Conservation (phyloP, 495 filamentous ascomycete species). For the Oleoguttula mirabilis region DNA sequence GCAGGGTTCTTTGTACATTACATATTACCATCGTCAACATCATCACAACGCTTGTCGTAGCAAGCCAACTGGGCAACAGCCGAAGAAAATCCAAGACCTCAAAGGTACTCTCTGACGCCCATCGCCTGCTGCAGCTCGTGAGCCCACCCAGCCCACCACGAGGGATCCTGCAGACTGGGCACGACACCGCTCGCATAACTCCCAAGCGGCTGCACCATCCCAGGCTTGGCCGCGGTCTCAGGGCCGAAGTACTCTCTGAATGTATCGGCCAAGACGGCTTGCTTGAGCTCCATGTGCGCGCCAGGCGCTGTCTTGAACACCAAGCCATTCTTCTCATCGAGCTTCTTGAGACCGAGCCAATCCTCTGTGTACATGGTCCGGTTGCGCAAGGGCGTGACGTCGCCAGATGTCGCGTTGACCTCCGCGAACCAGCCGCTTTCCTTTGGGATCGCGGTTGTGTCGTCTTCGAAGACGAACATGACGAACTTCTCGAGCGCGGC, state of each 20-base stretch:
- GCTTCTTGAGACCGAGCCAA: conserved; percentile 74
- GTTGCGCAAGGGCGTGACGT: conserved; percentile 56
- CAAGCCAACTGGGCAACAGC: no score
- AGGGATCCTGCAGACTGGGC: no score
- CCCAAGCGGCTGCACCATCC: no score
- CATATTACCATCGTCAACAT: no score
- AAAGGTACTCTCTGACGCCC: no score
- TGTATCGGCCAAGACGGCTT: conserved; percentile 49
- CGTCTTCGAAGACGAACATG: conserved; percentile 83
- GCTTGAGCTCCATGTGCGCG: conserved; percentile 70
- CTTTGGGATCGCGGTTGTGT: conserved; percentile 78
- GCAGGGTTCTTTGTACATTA: no score
- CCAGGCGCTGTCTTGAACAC: conserved; percentile 61
- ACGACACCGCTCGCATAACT: no score
- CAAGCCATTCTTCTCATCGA: conserved; percentile 71
- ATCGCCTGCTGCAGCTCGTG: no score
- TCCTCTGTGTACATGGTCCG: conserved; percentile 74
- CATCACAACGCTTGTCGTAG: no score
- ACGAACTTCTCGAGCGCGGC: conserved; percentile 61
- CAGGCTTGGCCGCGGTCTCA: no score
- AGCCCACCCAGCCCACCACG: no score
- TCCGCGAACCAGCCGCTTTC: conserved; percentile 88
- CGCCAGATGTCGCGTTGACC: conserved; percentile 53
- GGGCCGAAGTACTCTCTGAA: conserved; percentile 67
- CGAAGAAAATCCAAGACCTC: no score